Base-by-base conservation (phyloP, 495 filamentous ascomycete species). In the Penicillium psychrofluorescens region DNA sequence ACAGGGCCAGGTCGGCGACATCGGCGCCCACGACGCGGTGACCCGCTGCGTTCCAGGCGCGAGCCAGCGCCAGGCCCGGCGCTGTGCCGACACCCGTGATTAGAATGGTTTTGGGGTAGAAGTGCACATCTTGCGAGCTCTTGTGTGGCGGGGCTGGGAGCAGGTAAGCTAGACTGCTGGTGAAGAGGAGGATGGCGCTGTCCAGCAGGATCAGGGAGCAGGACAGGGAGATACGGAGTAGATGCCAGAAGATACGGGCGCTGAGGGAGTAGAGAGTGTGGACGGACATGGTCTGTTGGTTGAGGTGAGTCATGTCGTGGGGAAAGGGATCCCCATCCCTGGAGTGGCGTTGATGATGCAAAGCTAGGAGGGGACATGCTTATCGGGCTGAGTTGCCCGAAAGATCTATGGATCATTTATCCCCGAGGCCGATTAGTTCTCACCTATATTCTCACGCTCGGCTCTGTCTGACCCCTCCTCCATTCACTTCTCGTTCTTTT, bases 1-100 rank as follows among this genome's bases (percentile, higher is more conserved):
- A n/a, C 63, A 80, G 47, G n/a, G 72, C 68, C 28, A 79, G 47
- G n/a, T 74, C 70, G 22, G 75, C 68, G 38, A 86, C 76, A 53
- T 87, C 85, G 4, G 81, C 83, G 6, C 85, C 86, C 30, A 91
- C 75, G 33, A 90, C 84, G 29, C 71, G 69, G 59, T 90, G 84
- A 7, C 84, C 82, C 1, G 78, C 71, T 30, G 71, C 55, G 46
- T 81, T 70, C 64, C 88, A 87, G 7, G 75, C 53, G 12, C 86
- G 77, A n/a, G 85, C 83, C 4, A 91, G 50, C 0, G 67, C 58
- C 0, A 90, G 67, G 28, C 83, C 85, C 53, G 85, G 84, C 13
- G 73, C 59, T 61, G 85, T 88, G 31, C 77, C 72, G 2, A 88
- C 64, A n/a, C 85, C 83, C 0, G 84, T 88, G 33, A 90, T 71